These are phyloP conservation scores for Eucalyptus microcorys DNA, from an alignment of 345 rosid species.

Conservation along the genomic window DNA sequence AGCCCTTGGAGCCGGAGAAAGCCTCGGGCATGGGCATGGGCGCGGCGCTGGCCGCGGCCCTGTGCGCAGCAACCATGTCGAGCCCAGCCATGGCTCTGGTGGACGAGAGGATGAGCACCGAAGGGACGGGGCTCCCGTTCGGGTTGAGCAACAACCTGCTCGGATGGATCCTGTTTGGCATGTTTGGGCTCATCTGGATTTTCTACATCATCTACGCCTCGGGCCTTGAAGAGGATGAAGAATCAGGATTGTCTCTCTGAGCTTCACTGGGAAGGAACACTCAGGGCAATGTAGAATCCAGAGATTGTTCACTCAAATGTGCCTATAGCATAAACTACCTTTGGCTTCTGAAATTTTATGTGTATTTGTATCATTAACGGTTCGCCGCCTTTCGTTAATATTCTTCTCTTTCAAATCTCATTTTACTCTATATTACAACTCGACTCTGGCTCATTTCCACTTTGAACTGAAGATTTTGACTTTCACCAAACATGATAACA, in stretches of 20 bases:
- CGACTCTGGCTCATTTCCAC: background rate
- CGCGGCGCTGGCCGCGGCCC: constrained; percentile 37
- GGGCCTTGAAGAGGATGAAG: constrained; percentile 75
- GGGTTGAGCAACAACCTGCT: constrained; percentile 95
- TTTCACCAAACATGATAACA: background rate
- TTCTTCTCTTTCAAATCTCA: background rate
- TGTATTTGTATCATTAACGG: background rate
- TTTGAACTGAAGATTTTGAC: background rate
- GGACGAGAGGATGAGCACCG: constrained; percentile 81
- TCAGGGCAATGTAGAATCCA: background rate
- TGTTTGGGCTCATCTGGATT: constrained; percentile 79
- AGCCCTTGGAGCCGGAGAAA: background rate
- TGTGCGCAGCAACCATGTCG: constrained; percentile 36
- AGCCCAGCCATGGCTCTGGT: constrained; percentile 83
- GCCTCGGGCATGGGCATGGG: constrained; percentile 22
- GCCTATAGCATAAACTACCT: background rate
- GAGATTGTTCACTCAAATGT: background rate
- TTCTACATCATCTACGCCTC: constrained; percentile 62
- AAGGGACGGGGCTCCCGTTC: constrained; percentile 92
- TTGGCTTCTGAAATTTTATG: background rate
- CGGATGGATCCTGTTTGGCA: constrained; percentile 83
- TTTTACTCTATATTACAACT: background rate
- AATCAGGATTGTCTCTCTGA: constrained; percentile 83
- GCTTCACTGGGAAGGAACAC: background rate
- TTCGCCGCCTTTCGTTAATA: background rate